Base-by-base conservation (phyloP, 768 basidiomycete genomes). In the Amanita subjunquillea region DNA sequence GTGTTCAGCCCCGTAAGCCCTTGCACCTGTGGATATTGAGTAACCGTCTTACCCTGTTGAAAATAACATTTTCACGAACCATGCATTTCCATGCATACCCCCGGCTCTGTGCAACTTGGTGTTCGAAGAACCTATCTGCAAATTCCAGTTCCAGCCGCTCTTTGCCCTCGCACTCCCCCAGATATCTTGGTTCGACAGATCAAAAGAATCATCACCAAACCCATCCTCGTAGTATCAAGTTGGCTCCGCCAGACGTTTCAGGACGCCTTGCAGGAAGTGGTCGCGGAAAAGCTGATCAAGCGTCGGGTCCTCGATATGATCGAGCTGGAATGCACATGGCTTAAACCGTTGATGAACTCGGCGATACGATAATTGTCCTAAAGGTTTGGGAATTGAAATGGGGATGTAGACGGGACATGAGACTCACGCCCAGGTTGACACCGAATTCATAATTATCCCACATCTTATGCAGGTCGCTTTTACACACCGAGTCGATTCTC, bases 141-240 rank as follows among this genome's bases (percentile, higher is more conserved):
- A 65, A 52, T 44, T 59, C 61, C 32, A 61, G 48, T 55, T 64
- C 64, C n/a, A 65, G 55, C 38, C 56, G 59, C 37, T 57, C 60
- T 48, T 59, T 59, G 27, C 57, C 64, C 45, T 57, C 57, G 6
- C 43, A 12, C 53, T 57, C 17, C 62, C 60, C 63, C 46, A 48
- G 36, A 48, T 48, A 6, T 48, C 30, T 32, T 12, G n/a, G 30
- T 32, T 48, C 15, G 46, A 48, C 46, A 48, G 17, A 22, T 36
- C 46, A 15, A 48, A 12, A 13, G 22, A 2, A 34, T 34, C 34
- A 9, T 32, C 30, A 23, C 46, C 46, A 23, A 48, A n/a, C 20
- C 17, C 30, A 39, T 40, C 10, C 22, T 50, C 29, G 32, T 48
- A 25, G 10, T 48, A 32, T 17, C 30, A 48, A n/a, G 27, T 50